phyloP scores from a whole-genome alignment of 805 yeast species.

The Yarrowia alimentaria region DNA sequence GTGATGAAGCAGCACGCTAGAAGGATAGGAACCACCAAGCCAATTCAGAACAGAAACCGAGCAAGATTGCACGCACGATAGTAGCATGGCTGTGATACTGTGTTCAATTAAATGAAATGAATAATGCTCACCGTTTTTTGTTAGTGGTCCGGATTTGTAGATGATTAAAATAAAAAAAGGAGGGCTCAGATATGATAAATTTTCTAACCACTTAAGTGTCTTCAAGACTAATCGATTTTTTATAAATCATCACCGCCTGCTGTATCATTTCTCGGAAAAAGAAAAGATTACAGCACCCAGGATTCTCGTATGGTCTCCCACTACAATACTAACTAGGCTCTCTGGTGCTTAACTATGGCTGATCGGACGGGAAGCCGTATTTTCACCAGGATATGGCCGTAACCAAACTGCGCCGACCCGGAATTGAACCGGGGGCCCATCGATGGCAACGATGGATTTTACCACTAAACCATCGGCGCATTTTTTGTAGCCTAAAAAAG shows the following conservation, averaged over 20 bases:
- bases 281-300: conserved; percentile 21
- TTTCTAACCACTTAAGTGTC: conserved; percentile 27
- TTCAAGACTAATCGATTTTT: conserved; percentile 27
- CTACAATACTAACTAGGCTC: conserved; percentile 25
- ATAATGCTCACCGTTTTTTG: too few species aligned
- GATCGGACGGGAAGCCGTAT: conserved; percentile 26
- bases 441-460: conserved; percentile 27
- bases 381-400: conserved; percentile 23
- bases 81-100: too few species aligned
- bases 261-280: conserved; percentile 2
- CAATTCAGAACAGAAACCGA: neutral
- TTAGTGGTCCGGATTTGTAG: too few species aligned
- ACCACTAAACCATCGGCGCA: conserved; percentile 26
- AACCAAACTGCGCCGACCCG: conserved; percentile 22
- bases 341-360: conserved; percentile 26
- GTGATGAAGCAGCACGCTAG: conserved; percentile 9
- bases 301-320: conserved; percentile 26
- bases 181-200: conserved; percentile 22
- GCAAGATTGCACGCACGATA: too few species aligned
- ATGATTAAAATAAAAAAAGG: neutral
- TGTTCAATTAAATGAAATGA: neutral
- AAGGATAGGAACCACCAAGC: neutral
- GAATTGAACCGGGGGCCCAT: conserved; percentile 27
- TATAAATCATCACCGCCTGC: conserved; percentile 18
- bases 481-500: neutral